A percentile compares a stretch with the other conserved stretches of the same genome.
Conservation (phyloP, 768 basidiomycete species). For the Lactifluus subvellereus region DNA sequence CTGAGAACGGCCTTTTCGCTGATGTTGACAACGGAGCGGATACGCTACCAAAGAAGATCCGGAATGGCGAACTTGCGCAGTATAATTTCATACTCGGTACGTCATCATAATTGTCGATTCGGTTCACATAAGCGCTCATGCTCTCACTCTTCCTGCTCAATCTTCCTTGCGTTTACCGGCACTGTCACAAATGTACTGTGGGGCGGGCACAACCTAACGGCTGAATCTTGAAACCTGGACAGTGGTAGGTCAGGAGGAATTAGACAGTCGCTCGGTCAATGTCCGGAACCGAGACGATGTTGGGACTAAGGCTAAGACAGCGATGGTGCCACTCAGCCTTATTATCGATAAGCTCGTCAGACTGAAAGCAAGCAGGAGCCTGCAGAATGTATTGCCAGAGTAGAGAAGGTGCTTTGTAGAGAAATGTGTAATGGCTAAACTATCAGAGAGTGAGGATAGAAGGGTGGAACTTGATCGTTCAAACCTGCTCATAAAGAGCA, state of each 20-base stretch:
- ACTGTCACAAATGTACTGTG: not conserved
- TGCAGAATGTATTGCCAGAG: constrained; percentile 47
- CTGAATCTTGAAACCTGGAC: not conserved
- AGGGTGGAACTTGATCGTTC: not conserved
- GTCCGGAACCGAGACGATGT: constrained; percentile 93
- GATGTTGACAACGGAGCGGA: constrained; percentile 92
- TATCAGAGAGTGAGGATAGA: not conserved
- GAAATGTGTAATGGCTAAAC: constrained; percentile 1
- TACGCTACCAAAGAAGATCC: constrained; percentile 94
- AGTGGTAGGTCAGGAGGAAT: constrained; percentile 96
- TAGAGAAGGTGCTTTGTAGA: not conserved
- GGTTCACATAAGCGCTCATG: not conserved
- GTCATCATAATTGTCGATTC: constrained; percentile 27
- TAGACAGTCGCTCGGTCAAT: constrained; percentile 83
- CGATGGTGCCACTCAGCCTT: constrained; percentile 67
- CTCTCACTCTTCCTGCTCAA: not conserved
- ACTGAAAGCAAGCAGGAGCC: constrained; percentile 56
- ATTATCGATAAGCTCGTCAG: constrained; percentile 62
- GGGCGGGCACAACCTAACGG: not conserved
- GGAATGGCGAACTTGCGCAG: constrained; percentile 94
- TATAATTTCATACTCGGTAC: constrained; percentile 96
- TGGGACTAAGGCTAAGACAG: constrained; percentile 74
- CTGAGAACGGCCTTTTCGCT: constrained; percentile 68
- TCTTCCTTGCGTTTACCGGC: not conserved
- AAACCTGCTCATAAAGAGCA: not conserved